Conservation (phyloP, 2,329 filamentous ascomycete genomes). For the Cladorrhinum sp. region DNA sequence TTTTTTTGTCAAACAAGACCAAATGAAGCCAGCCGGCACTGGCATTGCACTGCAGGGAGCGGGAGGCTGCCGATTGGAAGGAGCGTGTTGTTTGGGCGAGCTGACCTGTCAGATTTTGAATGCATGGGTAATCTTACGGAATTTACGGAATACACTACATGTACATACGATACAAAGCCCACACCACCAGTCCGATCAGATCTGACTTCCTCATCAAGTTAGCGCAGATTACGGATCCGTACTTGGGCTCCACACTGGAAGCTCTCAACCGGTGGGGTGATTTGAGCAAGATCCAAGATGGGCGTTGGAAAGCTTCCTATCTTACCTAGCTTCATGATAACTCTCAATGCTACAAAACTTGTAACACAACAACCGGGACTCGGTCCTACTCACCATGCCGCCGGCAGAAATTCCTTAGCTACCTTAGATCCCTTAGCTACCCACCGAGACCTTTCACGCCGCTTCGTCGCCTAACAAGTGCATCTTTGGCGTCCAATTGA, state of each 20-base stretch:
- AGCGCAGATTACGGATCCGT: too few species aligned
- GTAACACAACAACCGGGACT: not conserved
- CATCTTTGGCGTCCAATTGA: not conserved
- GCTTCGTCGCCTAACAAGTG: not conserved
- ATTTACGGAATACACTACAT: too few species aligned
- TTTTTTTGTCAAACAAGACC: not conserved
- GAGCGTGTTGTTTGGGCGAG: not conserved
- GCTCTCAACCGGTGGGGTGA: not conserved
- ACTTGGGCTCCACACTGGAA: too few species aligned
- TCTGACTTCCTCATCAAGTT: not conserved
- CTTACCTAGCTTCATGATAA: not conserved
- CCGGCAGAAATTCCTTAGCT: not conserved
- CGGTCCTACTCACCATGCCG: not conserved
- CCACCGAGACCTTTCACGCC: not conserved
- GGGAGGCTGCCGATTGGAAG: slow-evolving; percentile 28
- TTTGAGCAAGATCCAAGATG: not conserved
- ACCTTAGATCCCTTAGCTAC: not conserved
- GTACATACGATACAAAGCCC: too few species aligned
- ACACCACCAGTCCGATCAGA: not conserved
- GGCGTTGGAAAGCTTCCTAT: too few species aligned
- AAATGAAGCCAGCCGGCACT: not conserved
- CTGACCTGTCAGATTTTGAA: not conserved
- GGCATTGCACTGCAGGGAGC: slow-evolving; percentile 5
- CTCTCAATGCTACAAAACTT: not conserved
- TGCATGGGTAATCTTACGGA: too few species aligned